These are phyloP conservation scores for Paecilomyces formosus DNA, from an alignment of 2,329 filamentous ascomycete genomes.

Conservation along the genomic window DNA sequence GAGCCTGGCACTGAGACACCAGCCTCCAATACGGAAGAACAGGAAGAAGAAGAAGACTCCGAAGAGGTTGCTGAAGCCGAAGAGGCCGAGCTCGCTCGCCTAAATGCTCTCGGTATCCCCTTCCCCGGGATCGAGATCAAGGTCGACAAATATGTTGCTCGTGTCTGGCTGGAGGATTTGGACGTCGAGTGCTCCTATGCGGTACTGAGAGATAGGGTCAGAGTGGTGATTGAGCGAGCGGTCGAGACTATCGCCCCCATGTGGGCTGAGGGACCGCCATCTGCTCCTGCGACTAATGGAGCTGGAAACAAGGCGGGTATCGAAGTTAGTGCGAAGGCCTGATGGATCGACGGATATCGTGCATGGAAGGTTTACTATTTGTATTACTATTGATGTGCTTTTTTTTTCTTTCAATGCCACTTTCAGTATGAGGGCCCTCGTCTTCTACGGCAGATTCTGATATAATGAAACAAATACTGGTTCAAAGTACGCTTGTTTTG, in stretches of 20 bases:
- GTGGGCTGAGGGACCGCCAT: slow-evolving; percentile 27
- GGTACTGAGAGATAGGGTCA: slow-evolving; percentile 73
- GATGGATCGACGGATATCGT: slow-evolving; percentile 3
- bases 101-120: slow-evolving; percentile 79
- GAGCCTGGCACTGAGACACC: slow-evolving; percentile 6
- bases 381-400: slow-evolving; percentile 1
- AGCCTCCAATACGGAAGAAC: slow-evolving; percentile 11
- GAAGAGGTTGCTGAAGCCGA: slow-evolving; percentile 48
- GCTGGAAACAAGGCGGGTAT: slow-evolving; percentile 12
- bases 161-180: slow-evolving; percentile 84
- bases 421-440: neutral
- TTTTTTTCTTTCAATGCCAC: neutral
- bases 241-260: slow-evolving; percentile 79
- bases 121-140: slow-evolving; percentile 82
- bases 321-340: slow-evolving; percentile 18
- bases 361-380: neutral
- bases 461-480: neutral
- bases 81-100: slow-evolving; percentile 62
- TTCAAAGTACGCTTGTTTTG: no score
- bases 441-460: neutral
- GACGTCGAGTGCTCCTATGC: slow-evolving; percentile 80
- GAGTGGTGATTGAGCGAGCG: slow-evolving; percentile 81
- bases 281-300: slow-evolving; percentile 14
- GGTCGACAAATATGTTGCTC: slow-evolving; percentile 80
- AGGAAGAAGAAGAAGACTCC: slow-evolving; percentile 32